These are phyloP conservation scores for Sporisorium reilianum DNA, from an alignment of 1,284 basidiomycete genomes.

Conservation along the genomic window DNA sequence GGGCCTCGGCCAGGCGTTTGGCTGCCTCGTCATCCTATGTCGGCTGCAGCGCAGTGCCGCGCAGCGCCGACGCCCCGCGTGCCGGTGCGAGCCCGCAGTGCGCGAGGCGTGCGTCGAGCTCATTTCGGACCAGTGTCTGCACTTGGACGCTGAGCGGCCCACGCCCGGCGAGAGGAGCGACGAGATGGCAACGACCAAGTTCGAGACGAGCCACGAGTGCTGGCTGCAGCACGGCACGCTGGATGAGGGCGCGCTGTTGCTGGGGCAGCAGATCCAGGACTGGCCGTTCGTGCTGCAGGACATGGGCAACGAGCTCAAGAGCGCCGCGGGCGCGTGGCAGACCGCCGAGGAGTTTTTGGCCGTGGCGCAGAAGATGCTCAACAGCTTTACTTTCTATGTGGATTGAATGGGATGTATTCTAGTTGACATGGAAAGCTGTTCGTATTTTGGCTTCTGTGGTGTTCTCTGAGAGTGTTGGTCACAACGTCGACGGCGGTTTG, in stretches of 20 bases:
- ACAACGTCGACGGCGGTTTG: too few species aligned
- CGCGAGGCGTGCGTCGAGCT: conserved; percentile 31
- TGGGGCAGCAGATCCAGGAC: conserved; percentile 43
- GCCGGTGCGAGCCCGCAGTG: conserved; percentile 25
- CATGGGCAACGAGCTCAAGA: conserved; percentile 44
- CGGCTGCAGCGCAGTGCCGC: conserved; percentile 14
- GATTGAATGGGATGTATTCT: conserved; percentile 18
- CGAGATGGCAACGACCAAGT: conserved; percentile 9
- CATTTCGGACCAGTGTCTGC: conserved; percentile 41
- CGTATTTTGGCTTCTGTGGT: too few species aligned
- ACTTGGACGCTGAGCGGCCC: conserved; percentile 35
- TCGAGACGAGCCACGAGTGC: conserved; percentile 27
- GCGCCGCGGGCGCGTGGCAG: conserved; percentile 36
- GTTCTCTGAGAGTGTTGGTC: too few species aligned
- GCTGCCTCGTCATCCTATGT: conserved; percentile 43
- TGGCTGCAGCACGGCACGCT: conserved; percentile 47
- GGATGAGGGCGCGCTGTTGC: conserved; percentile 38
- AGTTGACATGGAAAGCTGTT: too few species aligned
- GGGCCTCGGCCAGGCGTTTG: conserved; percentile 40
- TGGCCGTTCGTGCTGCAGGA: conserved; percentile 51
- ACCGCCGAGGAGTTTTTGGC: conserved; percentile 39
- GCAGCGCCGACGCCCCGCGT: conserved; percentile 17
- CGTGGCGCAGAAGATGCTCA: conserved; percentile 34
- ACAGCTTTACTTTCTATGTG: conserved; percentile 38
- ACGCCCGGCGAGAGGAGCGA: conserved; percentile 3